Conservation (phyloP, 2,329 filamentous ascomycete species). For the Nothomitra cinnamomea region DNA sequence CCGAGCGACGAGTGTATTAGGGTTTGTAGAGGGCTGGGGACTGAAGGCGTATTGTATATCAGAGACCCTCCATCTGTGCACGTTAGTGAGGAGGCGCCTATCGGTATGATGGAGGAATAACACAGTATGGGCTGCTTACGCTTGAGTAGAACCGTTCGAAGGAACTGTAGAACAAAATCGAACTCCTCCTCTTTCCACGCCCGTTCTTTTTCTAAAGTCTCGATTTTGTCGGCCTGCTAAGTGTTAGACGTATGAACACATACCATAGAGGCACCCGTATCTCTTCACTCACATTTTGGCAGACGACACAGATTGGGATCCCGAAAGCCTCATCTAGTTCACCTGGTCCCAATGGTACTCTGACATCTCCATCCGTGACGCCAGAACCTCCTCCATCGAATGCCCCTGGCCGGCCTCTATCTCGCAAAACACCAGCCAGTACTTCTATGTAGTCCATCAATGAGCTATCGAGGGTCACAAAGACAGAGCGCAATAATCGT, state of each 20-base stretch:
- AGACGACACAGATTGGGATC: conserved; percentile 81
- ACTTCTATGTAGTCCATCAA: conserved; percentile 77
- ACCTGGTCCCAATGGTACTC: conserved; percentile 65
- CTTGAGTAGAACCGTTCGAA: conserved; percentile 77
- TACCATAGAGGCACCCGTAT: conserved; percentile 16
- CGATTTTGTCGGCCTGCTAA: conserved; percentile 65
- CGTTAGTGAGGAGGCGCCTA: background rate
- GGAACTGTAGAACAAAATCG: conserved; percentile 83
- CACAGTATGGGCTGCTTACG: conserved; percentile 36
- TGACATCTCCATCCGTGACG: conserved; percentile 42
- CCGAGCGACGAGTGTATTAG: conserved; percentile 74
- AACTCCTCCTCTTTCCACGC: conserved; percentile 95
- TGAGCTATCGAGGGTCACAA: conserved; percentile 55
- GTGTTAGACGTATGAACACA: conserved; percentile 3
- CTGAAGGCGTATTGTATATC: conserved; percentile 66
- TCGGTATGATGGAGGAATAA: conserved; percentile 18
- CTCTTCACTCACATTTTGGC: conserved; percentile 53
- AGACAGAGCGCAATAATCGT: conserved; percentile 59
- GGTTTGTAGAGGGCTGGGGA: conserved; percentile 58
- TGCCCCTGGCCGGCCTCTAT: conserved; percentile 50
- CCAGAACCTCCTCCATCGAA: conserved; percentile 29
- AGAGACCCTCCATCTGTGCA: conserved; percentile 59
- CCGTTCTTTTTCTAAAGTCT: conserved; percentile 72
- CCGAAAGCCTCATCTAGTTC: conserved; percentile 88
- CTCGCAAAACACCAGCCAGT: conserved; percentile 62